Evolutionary conservation across 2,329 filamentous ascomycete species (phyloP).

Genomic region (Daldinia eschscholtzii): DNA sequence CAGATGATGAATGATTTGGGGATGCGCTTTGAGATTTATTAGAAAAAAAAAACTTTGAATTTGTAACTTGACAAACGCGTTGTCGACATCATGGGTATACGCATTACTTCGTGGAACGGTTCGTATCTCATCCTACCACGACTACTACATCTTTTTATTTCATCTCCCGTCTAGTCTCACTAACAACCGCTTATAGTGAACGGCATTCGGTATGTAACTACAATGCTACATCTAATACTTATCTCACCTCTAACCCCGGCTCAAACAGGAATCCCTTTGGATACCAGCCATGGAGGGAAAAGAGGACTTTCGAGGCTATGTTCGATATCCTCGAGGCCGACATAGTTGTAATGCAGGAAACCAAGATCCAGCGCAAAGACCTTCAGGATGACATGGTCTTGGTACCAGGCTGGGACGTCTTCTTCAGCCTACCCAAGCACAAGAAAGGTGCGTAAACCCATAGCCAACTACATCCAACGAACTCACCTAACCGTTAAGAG

Average conservation of each 20-base stretch:
- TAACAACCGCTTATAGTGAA: conserved; percentile 69
- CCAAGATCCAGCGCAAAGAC: conserved; percentile 95
- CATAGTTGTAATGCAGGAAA: conserved; percentile 94
- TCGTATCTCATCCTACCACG: conserved; percentile 46
- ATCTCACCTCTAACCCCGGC: conserved; percentile 31
- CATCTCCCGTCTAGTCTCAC: conserved; percentile 22
- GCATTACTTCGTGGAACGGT: conserved; percentile 92
- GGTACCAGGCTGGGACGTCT: conserved; percentile 94
- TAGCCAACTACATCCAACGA: background rate
- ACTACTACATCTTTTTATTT: conserved; percentile 1
- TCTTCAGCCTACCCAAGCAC: conserved; percentile 90
- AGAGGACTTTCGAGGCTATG: conserved; percentile 82
- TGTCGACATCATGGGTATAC: conserved; percentile 71
- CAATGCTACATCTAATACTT: background rate
- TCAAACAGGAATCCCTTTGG: conserved; percentile 78
- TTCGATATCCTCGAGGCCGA: conserved; percentile 94
- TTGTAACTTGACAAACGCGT: background rate
- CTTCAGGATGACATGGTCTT: conserved; percentile 95
- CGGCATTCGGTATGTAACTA: conserved; percentile 74
- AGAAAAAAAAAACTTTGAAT: background rate
- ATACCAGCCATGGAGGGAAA: conserved; percentile 85
- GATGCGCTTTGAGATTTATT: conserved; percentile 3
- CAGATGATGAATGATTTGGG: background rate
- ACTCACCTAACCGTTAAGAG: conserved; percentile 33
- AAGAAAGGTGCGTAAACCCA: conserved; percentile 79